A percentile compares a stretch with the other conserved stretches of the same genome.
Conservation (phyloP, 768 basidiomycete species). For the Psilocybe cubensis region DNA sequence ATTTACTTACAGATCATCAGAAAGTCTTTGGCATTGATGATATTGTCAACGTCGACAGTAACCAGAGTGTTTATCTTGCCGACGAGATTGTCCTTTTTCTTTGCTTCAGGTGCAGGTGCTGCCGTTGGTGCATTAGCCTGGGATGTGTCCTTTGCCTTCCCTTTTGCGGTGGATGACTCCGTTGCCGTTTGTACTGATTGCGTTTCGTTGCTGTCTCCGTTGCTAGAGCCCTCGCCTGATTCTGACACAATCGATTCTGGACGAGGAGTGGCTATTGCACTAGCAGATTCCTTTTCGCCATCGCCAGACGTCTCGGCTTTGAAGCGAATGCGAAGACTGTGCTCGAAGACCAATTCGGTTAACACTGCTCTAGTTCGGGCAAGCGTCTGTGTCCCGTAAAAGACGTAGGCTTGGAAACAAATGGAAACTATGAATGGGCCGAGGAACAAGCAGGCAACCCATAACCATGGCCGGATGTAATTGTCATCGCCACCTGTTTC, state of each 20-base stretch:
- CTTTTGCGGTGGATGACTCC: slow-evolving; percentile 3
- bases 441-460: slow-evolving; percentile 58
- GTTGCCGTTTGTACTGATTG: slow-evolving; percentile 28
- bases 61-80: slow-evolving; percentile 82
- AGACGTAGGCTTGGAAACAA: slow-evolving; percentile 60
- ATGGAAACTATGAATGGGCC: slow-evolving; percentile 51
- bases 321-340: slow-evolving; percentile 64
- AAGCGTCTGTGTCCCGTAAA: slow-evolving; percentile 46
- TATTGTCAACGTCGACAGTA: slow-evolving; percentile 58
- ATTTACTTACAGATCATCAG: slow-evolving; percentile 26
- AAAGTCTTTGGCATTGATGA: slow-evolving; percentile 40
- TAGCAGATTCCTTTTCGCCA: neutral
- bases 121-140: slow-evolving; percentile 1
- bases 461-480: slow-evolving; percentile 66
- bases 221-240: neutral
- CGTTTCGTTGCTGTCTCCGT: neutral
- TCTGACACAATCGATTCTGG: neutral
- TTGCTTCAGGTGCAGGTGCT: neutral
- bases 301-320: slow-evolving; percentile 40
- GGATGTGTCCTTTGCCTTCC: slow-evolving; percentile 9
- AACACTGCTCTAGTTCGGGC: slow-evolving; percentile 44
- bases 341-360: slow-evolving; percentile 46
- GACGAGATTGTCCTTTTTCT: slow-evolving; percentile 52
- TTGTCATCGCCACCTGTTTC: slow-evolving; percentile 53
- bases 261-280: neutral